Base-by-base conservation (phyloP, 306 rosid genomes). In the Betula pendula region DNA sequence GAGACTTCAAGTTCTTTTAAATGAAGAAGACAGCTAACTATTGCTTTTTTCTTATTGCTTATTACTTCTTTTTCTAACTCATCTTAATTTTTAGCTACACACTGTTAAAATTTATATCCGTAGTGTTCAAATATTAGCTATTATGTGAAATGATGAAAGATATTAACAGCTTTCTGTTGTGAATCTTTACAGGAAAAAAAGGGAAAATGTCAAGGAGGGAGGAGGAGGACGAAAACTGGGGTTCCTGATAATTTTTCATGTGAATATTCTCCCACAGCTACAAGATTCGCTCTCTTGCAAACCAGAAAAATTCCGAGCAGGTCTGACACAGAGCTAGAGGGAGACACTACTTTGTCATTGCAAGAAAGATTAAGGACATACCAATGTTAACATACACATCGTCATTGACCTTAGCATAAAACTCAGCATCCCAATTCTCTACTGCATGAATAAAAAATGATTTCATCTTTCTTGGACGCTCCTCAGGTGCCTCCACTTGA, bases 331-430 rank as follows among this genome's bases (percentile, higher is more conserved):
- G 65, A 2, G 35, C 47, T 1, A 43, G 42, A 43, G 0, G 43
- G 72, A 66, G 55, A 73, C 25, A 17, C 19, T 38, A 33, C 48
- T 66, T 60, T 74, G 52, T 79, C 58, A 42, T 29, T 29, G 55
- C 79, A 60, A 56, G n/a, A 86, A 47, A 82, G 56, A 47, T 79
- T 56, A 75, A 76, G 73, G 80, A 86, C 92, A 77, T 85, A 91
- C 96, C 96, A 70, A 91, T 80, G 83, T 89, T 86, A 68, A 88
- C 83, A 77, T 73, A 88, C 59, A 88, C 89, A 82, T 88, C 90
- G 77, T 90, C 96, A 70, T 91, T 86, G 90, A 81, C 92, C 87
- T 89, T 91, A 45, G 80, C 85, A 81, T 81, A 89, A 79, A 87
- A 86, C 68, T 86, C 92, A 70, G 92, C 90, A 79, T 83, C 89